Base-by-base conservation (phyloP, 495 filamentous ascomycete genomes). In the Penicillium maclennaniae region DNA sequence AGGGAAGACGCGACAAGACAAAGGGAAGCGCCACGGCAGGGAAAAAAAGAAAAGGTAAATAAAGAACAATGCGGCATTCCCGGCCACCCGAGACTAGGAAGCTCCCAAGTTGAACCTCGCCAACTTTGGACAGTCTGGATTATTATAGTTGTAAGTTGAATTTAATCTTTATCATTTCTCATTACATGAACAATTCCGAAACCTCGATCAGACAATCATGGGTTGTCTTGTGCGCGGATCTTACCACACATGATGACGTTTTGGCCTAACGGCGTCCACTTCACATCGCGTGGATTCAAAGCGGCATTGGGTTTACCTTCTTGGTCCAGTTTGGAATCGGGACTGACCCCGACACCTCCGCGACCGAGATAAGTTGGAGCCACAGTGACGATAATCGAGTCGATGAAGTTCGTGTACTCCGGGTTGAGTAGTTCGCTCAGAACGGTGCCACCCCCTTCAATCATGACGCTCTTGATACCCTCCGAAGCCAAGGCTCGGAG, bases 341-440 rank as follows among this genome's bases (percentile, higher is more conserved):
- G 88, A 48, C 77, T 80, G 23, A 95, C 86, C 6, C 78, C 74
- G 19, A 95, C 88, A 6, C 91, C 89, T 1, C 88, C 88, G 51
- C 79, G 72, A 15, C 91, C 91, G 6, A 96, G 74, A 76, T 88
- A 96, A 3, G 82, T 87, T 3, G 91, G 91, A 3, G 91, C 89
- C 56, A 96, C 79, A 0, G 91, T 95, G 51, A 95, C 77, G 56
- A 96, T 82, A 20, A 95, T 83, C 10, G 83, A 83, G 58, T 84
- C 77, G 43, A 96, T 78, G 20, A 91, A 73, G 41, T 68, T 63
- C n/a, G 79, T 69, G 53, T 87, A 83, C 47, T 80, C 76, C 15
- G 74, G 68, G 34, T 75, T 72, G 16, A 96, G 71, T 14, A 96
- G 73, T 46, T 86, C 81, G 60, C 88, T 88, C 58, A 95, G 85